These are phyloP conservation scores for Tagetes patula DNA, from an alignment of 129 eudicot genomes.

Conservation along the genomic window DNA sequence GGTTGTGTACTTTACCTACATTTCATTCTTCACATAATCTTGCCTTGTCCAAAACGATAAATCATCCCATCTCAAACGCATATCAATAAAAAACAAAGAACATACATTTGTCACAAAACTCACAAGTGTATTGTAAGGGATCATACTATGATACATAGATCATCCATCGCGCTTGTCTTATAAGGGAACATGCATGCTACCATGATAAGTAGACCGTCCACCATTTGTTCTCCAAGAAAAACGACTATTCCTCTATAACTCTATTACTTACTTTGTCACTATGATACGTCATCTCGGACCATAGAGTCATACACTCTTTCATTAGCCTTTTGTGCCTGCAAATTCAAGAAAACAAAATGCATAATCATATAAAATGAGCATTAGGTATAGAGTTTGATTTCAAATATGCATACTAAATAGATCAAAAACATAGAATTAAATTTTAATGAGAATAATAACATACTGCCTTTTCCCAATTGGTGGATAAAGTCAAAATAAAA, in stretches of 20 bases:
- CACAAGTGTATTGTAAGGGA: neutral
- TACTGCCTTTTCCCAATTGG: conserved; percentile 79
- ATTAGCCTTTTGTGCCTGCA: conserved; percentile 62
- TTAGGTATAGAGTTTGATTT: no score
- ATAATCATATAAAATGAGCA: neutral
- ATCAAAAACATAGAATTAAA: no score
- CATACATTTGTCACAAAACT: neutral
- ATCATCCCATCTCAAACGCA: neutral
- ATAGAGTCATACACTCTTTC: conserved; percentile 46
- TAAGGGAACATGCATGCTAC: no score
- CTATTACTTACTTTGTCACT: conserved; percentile 9
- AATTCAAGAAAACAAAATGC: neutral
- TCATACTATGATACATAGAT: neutral
- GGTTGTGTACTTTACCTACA: no score
- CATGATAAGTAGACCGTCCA: no score
- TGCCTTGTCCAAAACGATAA: no score
- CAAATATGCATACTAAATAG: no score
- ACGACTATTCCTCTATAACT: neutral
- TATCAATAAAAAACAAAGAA: neutral
- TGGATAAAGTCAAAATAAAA: conserved; percentile 45
- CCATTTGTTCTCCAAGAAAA: neutral
- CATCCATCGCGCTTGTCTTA: neutral
- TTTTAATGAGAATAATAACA: neutral
- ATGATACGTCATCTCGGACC: conserved; percentile 34
- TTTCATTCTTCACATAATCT: no score